Evolutionary conservation across 164 flowering plant species (phyloP).

Genomic region (Aristolochia contorta): DNA sequence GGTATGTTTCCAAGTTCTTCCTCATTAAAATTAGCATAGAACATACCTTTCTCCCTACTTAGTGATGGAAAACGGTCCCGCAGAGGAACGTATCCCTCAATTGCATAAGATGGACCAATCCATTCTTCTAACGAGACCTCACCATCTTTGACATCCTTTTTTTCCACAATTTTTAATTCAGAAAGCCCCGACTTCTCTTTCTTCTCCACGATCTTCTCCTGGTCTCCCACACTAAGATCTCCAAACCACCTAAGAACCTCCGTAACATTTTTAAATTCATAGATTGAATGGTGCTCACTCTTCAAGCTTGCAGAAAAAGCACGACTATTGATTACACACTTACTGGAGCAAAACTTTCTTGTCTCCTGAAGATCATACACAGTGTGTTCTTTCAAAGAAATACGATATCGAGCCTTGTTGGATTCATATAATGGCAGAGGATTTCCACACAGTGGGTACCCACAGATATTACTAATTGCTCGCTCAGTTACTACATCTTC

Average conservation of each 20-base stretch:
- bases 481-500: constrained; percentile 81
- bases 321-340: constrained; percentile 50
- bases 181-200: constrained; percentile 35
- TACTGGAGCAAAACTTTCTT: constrained; percentile 51
- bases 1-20: too few relatives aligned
- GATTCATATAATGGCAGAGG: constrained; percentile 34
- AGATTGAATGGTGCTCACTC: constrained; percentile 34
- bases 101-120: constrained; percentile 78
- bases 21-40: too few relatives aligned
- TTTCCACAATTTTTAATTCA: constrained; percentile 58
- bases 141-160: constrained; percentile 27
- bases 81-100: constrained; percentile 88
- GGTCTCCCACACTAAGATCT: constrained; percentile 20
- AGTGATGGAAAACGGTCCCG: constrained; percentile 16
- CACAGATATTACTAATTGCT: constrained; percentile 47
- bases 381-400: constrained; percentile 73
- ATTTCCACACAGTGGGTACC: constrained; percentile 71
- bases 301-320: constrained; percentile 43
- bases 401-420: constrained; percentile 54
- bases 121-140: constrained; percentile 47
- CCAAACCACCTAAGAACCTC: constrained; percentile 50
- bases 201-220: constrained; percentile 20
- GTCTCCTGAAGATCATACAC: constrained; percentile 77
- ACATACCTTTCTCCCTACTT: constrained; percentile 29
- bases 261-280: constrained; percentile 27